These are phyloP conservation scores for Aphanomyces invadans DNA, from an alignment of 352 stramenopile species.

Conservation along the genomic window DNA sequence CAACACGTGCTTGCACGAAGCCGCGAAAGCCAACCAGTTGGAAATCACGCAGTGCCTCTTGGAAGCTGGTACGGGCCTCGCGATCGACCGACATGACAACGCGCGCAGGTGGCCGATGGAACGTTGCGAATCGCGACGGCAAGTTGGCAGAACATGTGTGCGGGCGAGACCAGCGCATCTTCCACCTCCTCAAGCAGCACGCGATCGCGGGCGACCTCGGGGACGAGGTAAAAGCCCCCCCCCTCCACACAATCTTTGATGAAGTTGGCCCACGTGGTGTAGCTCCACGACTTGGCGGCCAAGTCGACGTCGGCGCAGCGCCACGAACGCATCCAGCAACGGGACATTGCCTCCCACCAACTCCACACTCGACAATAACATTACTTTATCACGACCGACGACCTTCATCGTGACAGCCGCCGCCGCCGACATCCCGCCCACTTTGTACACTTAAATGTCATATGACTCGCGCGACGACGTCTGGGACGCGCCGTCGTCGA, in stretches of 20 bases:
- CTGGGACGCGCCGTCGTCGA: constrained; percentile 13
- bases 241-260: background rate
- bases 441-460: constrained; percentile 12
- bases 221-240: too few species aligned
- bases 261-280: too few species aligned
- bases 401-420: background rate
- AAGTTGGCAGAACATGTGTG: constrained; percentile 11
- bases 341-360: too few species aligned
- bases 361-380: background rate
- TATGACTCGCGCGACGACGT: constrained; percentile 21
- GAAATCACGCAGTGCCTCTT: constrained; percentile 5
- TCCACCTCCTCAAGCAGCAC: background rate
- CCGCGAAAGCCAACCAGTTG: constrained; percentile 9
- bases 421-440: background rate
- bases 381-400: background rate
- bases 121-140: constrained; percentile 2
- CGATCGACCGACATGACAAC: background rate
- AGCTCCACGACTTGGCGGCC: background rate
- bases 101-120: background rate
- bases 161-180: constrained; percentile 15
- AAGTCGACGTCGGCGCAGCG: background rate
- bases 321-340: background rate
- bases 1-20: constrained; percentile 18
- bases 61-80: background rate
- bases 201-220: background rate